A percentile compares a stretch with the other conserved stretches of the same genome.
phyloP scores from a whole-genome alignment of 768 basidiomycete genomes.

The Hirschioporus abietinus region DNA sequence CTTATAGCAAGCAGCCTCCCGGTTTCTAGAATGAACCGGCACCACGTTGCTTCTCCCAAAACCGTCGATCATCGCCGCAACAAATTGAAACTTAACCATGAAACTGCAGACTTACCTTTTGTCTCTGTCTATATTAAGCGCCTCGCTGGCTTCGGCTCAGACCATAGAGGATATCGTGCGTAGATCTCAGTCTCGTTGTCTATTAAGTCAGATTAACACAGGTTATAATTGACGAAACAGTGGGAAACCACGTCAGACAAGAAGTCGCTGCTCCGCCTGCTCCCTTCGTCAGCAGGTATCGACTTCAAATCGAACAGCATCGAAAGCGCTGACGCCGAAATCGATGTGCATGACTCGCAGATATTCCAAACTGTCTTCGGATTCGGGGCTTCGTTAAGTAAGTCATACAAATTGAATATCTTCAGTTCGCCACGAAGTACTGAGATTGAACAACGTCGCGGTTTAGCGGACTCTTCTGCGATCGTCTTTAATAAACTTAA shows the following conservation, averaged over 20 bases:
- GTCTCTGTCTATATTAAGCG: background rate
- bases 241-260: background rate
- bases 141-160: background rate
- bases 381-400: conserved; percentile 65
- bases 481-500: conserved; percentile 57
- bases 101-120: background rate
- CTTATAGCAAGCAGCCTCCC: background rate
- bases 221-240: background rate
- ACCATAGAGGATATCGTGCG: background rate
- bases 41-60: too few species aligned
- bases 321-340: conserved; percentile 47
- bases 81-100: background rate
- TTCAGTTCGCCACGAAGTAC: background rate
- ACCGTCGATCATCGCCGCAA: too few species aligned
- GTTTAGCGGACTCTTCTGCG: conserved; percentile 67
- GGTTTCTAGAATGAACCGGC: too few species aligned
- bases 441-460: background rate
- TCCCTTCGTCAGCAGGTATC: background rate
- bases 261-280: background rate
- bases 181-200: background rate
- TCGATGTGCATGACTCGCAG: conserved; percentile 48
- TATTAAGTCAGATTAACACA: background rate
- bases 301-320: conserved; percentile 40
- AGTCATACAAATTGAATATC: conserved; percentile 13
- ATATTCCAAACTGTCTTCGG: conserved; percentile 62